phyloP scores from a whole-genome alignment of 1,284 basidiomycete species.

The Ceraceosorus guamensis region DNA sequence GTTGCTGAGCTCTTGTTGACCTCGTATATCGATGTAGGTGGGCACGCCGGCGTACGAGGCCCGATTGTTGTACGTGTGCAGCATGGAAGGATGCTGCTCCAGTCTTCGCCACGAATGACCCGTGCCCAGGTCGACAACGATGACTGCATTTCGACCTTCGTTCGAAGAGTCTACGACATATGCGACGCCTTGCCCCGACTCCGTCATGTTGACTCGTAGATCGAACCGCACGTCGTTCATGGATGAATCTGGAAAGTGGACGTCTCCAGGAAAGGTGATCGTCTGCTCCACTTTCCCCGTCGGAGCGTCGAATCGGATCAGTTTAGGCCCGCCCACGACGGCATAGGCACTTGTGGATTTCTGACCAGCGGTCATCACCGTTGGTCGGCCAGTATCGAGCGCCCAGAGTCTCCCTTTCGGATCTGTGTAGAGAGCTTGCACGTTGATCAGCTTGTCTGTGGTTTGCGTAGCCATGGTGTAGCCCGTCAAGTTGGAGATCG shows the following conservation, averaged over 20 bases:
- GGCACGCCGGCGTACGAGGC: constrained; percentile 10
- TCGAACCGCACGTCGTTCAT: constrained; percentile 16
- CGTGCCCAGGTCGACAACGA: constrained; percentile 15
- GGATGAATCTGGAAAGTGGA: constrained; percentile 14
- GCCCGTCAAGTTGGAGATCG: background rate
- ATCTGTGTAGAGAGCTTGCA: background rate
- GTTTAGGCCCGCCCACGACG: constrained; percentile 8
- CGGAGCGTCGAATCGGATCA: constrained; percentile 1
- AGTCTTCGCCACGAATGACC: constrained; percentile 12
- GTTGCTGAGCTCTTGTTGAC: constrained; percentile 2
- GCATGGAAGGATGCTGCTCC: constrained; percentile 7
- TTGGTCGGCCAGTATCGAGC: constrained; percentile 14
- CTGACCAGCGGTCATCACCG: background rate
- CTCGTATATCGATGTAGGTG: constrained; percentile 2
- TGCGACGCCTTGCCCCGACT: constrained; percentile 12
- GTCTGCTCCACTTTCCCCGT: constrained; percentile 7
- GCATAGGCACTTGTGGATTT: constrained; percentile 4
- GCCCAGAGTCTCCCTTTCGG: constrained; percentile 4
- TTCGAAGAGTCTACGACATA: constrained; percentile 16
- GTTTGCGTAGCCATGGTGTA: background rate
- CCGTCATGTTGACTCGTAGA: constrained; percentile 9
- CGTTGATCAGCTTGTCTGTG: background rate
- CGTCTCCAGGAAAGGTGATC: constrained; percentile 11
- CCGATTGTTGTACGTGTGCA: constrained; percentile 8
- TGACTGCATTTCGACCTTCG: constrained; percentile 14